phyloP scores from a whole-genome alignment of 495 filamentous ascomycete genomes.

The Cairneyella variabilis region DNA sequence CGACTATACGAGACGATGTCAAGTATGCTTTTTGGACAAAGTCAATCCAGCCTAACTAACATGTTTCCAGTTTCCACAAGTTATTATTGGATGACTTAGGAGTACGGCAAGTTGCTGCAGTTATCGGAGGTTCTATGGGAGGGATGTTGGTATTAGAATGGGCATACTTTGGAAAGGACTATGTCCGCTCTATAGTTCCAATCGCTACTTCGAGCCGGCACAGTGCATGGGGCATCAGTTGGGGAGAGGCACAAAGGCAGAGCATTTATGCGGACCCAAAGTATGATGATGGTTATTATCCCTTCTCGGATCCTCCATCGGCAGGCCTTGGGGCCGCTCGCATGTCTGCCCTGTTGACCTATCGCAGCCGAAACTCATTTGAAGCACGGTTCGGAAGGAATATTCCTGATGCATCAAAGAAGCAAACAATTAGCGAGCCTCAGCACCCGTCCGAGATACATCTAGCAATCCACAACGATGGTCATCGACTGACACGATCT shows the following conservation, averaged over 20 bases:
- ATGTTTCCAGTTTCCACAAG: slow-evolving; percentile 73
- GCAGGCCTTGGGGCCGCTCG: slow-evolving; percentile 89
- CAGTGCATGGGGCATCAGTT: slow-evolving; percentile 98
- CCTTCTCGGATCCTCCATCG: slow-evolving; percentile 74
- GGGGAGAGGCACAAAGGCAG: slow-evolving; percentile 96
- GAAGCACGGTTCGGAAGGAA: slow-evolving; percentile 93
- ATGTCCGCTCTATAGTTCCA: slow-evolving; percentile 85
- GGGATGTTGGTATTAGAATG: slow-evolving; percentile 97
- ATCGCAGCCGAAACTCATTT: slow-evolving; percentile 94
- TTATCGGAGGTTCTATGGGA: slow-evolving; percentile 96
- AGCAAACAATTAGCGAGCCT: slow-evolving; percentile 70
- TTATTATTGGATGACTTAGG: slow-evolving; percentile 86
- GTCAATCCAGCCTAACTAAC: too few relatives aligned
- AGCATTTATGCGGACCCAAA: slow-evolving; percentile 98
- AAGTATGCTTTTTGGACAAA: slow-evolving; percentile 50
- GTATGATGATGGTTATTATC: slow-evolving; percentile 95
- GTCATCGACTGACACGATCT: slow-evolving; percentile 58
- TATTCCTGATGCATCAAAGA: slow-evolving; percentile 75
- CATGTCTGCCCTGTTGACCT: slow-evolving; percentile 94
- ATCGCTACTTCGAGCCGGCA: slow-evolving; percentile 94
- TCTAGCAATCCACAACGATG: slow-evolving; percentile 94
- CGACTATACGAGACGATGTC: slow-evolving; percentile 92
- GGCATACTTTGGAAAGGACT: slow-evolving; percentile 92
- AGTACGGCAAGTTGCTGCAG: slow-evolving; percentile 78
- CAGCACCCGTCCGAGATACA: slow-evolving; percentile 70